Conservation (phyloP, 2,329 filamentous ascomycete genomes). For the Fusarium decemcellulare region DNA sequence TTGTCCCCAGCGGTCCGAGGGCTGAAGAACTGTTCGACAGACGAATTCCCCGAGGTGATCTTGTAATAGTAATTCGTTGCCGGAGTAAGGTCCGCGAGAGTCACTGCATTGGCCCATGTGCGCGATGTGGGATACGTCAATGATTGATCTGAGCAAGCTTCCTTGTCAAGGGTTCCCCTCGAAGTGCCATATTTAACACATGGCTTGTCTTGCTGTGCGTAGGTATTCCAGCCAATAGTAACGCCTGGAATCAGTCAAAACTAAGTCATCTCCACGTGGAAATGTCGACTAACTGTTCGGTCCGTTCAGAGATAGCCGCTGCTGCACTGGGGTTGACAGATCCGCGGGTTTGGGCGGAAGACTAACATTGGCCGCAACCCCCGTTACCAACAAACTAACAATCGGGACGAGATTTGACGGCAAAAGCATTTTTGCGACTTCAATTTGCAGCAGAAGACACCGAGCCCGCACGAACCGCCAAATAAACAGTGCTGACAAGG, state of each 20-base stretch:
- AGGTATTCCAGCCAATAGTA: slow-evolving; percentile 27
- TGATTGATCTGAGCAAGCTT: slow-evolving; percentile 22
- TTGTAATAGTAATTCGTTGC: slow-evolving; percentile 30
- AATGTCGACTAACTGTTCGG: slow-evolving; percentile 5
- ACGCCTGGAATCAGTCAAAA: slow-evolving; percentile 7
- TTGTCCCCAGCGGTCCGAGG: slow-evolving; percentile 22
- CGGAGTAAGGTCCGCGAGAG: not conserved
- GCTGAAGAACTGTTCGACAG: slow-evolving; percentile 15
- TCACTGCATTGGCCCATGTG: slow-evolving; percentile 25
- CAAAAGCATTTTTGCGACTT: not conserved
- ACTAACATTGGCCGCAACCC: slow-evolving; percentile 6
- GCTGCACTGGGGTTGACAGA: slow-evolving; percentile 26
- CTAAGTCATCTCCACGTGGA: fast-evolving
- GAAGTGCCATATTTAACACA: slow-evolving; percentile 26
- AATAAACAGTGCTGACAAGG: too few species aligned
- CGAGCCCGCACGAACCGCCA: not conserved
- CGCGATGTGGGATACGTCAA: slow-evolving; percentile 32
- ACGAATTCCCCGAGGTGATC: slow-evolving; percentile 15
- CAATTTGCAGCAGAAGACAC: not conserved
- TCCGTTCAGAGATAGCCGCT: slow-evolving; percentile 15
- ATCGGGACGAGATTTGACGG: not conserved
- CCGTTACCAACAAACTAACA: not conserved
- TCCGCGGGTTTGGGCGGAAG: slow-evolving; percentile 18
- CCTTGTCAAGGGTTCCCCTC: slow-evolving; percentile 2
- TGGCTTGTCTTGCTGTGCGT: slow-evolving; percentile 18